Evolutionary conservation across 73 alveolate genomes (phyloP), one percentile per base, ranked within the genome.

Genomic region (Symbiodinium pilosum): DNA sequence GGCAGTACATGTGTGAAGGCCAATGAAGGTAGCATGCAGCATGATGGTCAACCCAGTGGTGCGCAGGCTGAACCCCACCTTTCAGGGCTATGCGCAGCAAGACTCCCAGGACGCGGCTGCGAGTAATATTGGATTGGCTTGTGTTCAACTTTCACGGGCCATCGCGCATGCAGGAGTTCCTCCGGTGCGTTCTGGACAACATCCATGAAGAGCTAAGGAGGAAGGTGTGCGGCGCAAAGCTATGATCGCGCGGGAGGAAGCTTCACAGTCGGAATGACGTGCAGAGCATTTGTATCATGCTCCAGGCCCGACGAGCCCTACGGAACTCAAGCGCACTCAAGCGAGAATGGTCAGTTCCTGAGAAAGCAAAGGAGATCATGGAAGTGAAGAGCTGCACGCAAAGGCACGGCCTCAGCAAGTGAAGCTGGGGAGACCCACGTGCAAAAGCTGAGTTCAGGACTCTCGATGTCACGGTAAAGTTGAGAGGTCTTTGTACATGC

Each of bases 161-260:
- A 30, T 54, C 34, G 26, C 73, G 73, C 73, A 5, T 64, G 41
- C 6, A 93, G 98, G 98, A 93, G 93, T 93, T 93, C 68, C 83
- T 93, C 81, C 92, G 98, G 11, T 77, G 98, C 68, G 98, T 93
- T 81, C 68, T 93, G 98, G 98, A 93, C 92, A 73, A 93, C 54
- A 93, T 93, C 68, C 98, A 93, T 38, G 98, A 93, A 52, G 98
- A 93, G 98, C 88, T 91, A 36, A 43, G 97, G 52, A 91, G 97
- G 40, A 71, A 91, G 34, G 88, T 69, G 97, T 43, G 36, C 14
- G 73, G 89, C 56, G 2, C 89, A 52, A 14, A 64, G 38, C 30
- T n/a, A 0, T 24, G 68, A 24, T 16, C 68, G 12, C 21, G 12
- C 68, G 21, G 73, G 73, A 30, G 20, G 73, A 54, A 54, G 26